These are phyloP conservation scores for Pilasporangium apinafurcum DNA, from an alignment of 352 stramenopile genomes.

Conservation along the genomic window DNA sequence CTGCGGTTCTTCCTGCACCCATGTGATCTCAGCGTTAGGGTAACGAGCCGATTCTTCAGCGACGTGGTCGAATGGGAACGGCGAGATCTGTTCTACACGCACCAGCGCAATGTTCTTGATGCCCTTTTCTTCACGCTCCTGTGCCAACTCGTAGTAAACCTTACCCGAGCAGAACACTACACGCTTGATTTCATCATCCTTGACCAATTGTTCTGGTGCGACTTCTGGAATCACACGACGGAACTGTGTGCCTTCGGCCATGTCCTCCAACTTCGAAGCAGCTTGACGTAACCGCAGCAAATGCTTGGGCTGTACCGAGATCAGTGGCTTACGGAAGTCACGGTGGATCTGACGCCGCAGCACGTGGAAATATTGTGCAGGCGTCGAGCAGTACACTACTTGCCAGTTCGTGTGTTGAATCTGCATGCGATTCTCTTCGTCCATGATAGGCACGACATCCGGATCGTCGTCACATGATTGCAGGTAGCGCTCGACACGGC, in stretches of 20 bases:
- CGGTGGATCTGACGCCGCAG: slow-evolving; percentile 92
- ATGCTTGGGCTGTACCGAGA: slow-evolving; percentile 95
- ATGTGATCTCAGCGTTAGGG: slow-evolving; percentile 92
- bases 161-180: slow-evolving; percentile 96
- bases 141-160: slow-evolving; percentile 96
- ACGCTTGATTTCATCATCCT: slow-evolving; percentile 51
- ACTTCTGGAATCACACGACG: slow-evolving; percentile 86
- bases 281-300: slow-evolving; percentile 90
- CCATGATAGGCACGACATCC: slow-evolving; percentile 90
- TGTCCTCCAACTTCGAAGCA: slow-evolving; percentile 90
- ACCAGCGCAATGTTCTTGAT: slow-evolving; percentile 87
- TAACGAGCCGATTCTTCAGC: slow-evolving; percentile 86
- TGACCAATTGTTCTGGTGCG: slow-evolving; percentile 41
- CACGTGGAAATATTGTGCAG: slow-evolving; percentile 91
- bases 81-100: slow-evolving; percentile 95
- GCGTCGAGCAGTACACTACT: slow-evolving; percentile 95
- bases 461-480: slow-evolving; percentile 93
- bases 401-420: slow-evolving; percentile 98
- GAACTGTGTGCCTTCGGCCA: slow-evolving; percentile 92
- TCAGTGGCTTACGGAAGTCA: slow-evolving; percentile 96
- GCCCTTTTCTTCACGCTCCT: slow-evolving; percentile 84
- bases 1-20: slow-evolving; percentile 94
- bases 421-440: slow-evolving; percentile 92
- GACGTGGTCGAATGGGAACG: slow-evolving; percentile 96
- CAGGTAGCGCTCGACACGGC: slow-evolving; percentile 94